Conservation (phyloP, 202 grass and related monocot genomes). For the Zoysia matrella region DNA sequence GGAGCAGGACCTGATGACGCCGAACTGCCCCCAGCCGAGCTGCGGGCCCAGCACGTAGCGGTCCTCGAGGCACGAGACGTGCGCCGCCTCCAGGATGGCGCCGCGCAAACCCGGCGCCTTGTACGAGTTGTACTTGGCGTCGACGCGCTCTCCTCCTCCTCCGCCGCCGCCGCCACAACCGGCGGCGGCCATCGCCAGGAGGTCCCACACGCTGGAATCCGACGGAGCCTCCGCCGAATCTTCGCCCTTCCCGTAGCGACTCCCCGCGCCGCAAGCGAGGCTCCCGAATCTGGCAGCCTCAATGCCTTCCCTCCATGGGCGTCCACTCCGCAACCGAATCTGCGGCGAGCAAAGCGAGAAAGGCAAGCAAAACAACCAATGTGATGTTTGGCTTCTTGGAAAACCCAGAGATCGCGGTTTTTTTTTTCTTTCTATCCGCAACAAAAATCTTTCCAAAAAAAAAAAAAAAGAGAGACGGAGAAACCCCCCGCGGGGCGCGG, state of each 20-base stretch:
- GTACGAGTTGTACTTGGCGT: slow-evolving; percentile 68
- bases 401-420: slow-evolving; percentile 30
- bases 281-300: slow-evolving; percentile 39
- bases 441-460: background rate
- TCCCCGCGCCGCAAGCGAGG: slow-evolving; percentile 12
- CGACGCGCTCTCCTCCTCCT: slow-evolving; percentile 16
- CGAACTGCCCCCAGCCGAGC: slow-evolving; percentile 94
- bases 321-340: slow-evolving; percentile 38
- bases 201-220: slow-evolving; percentile 45
- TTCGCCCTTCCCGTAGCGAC: background rate
- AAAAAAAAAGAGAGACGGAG: background rate
- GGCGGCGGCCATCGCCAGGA: slow-evolving; percentile 57
- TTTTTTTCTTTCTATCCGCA: background rate
- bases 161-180: slow-evolving; percentile 27
- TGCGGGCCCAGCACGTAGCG: slow-evolving; percentile 73
- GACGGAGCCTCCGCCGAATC: background rate
- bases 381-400: too few relatives aligned
- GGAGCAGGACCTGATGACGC: slow-evolving; percentile 87
- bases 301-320: slow-evolving; percentile 16
- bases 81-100: slow-evolving; percentile 76
- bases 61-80: slow-evolving; percentile 83
- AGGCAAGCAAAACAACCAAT: slow-evolving; percentile 11
- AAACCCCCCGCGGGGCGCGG: background rate
- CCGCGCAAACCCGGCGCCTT: slow-evolving; percentile 63
- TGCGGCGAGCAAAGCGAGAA: slow-evolving; percentile 34